Evolutionary conservation across 345 rosid species (phyloP), one percentile per base, ranked within the genome.

Genomic region (Lepidium aucheri): DNA sequence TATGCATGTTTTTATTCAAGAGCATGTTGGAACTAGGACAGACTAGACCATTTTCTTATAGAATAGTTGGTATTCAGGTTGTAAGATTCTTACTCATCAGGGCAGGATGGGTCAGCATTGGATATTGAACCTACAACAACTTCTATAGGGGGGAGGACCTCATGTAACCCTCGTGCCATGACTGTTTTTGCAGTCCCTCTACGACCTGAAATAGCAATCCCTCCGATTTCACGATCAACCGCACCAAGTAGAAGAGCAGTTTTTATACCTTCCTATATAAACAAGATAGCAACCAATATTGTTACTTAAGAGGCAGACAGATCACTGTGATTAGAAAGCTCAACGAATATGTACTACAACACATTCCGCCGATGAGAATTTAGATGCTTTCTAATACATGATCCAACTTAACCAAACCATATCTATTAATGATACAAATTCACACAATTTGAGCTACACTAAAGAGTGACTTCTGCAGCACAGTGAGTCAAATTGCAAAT

Each of bases 201-300:
- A 65, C 73, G 88, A 57, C 96, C 97, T 51, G 88, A 86, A 22
- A 93, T 82, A 49, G 95, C 97, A 74, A 90, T 86, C 68, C 98
- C 97, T 66, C 98, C 96, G 62, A 93, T 82, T 56, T 85, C 96
- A 62, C 90, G 90, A 72, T 93, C 99, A 80, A 78, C 86, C 34
- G 97, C 99, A 1, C 99, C 97, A 71, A 93, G 94, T 72, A 90
- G 63, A 74, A 93, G 92, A 42, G 96, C 94, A 73, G 96, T 93
- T 79, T 93, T 93, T 64, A 88, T 85, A 11, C 96, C 96, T 80
- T 93, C 97, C 98, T 90, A 65, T 5, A 62, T 53, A 57, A 8
- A 45, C 30, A 49, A 41, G 32, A 28, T 28, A 28, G 32, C 32
- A 28, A 28, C 32, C 32, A 28, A 28, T 28, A 6, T 28, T 38